These are phyloP conservation scores for Mediolabrus comicus DNA, from an alignment of 108 stramenopile species.

Conservation along the genomic window DNA sequence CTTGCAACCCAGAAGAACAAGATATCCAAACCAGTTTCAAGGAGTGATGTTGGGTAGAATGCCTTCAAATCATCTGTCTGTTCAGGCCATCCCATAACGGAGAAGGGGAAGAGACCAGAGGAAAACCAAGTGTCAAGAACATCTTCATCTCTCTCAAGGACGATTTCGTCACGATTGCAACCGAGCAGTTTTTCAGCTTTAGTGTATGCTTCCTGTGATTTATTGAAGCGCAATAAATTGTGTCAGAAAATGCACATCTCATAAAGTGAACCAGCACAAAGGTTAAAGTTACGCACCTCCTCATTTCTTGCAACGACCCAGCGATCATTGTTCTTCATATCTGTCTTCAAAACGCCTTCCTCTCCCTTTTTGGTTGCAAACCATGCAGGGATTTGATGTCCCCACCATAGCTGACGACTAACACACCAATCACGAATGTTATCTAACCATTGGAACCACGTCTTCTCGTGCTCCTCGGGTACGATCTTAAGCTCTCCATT, in stretches of 20 bases:
- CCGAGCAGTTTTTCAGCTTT: conserved; percentile 84
- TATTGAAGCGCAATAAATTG: neutral
- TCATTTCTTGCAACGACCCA: conserved; percentile 96
- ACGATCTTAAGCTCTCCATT: conserved; percentile 94
- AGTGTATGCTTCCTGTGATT: conserved; percentile 68
- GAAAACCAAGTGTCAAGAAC: conserved; percentile 99
- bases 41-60: conserved; percentile 98
- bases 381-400: conserved; percentile 99
- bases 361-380: conserved; percentile 88
- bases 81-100: conserved; percentile 98
- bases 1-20: conserved; percentile 99
- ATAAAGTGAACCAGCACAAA: neutral
- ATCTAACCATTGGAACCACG: conserved; percentile 97
- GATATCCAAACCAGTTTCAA: conserved; percentile 99
- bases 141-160: conserved; percentile 94
- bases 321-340: conserved; percentile 86
- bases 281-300: conserved; percentile 46
- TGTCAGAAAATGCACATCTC: neutral
- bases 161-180: conserved; percentile 75
- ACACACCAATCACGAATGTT: conserved; percentile 99
- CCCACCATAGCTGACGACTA: conserved; percentile 99
- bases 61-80: conserved; percentile 93
- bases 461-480: conserved; percentile 92
- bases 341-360: conserved; percentile 63
- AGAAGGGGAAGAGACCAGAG: conserved; percentile 98